A percentile compares a stretch with the other conserved stretches of the same genome.
Evolutionary conservation across 2,329 filamentous ascomycete genomes (phyloP).

Genomic region (Arthrobotrys conoides): DNA sequence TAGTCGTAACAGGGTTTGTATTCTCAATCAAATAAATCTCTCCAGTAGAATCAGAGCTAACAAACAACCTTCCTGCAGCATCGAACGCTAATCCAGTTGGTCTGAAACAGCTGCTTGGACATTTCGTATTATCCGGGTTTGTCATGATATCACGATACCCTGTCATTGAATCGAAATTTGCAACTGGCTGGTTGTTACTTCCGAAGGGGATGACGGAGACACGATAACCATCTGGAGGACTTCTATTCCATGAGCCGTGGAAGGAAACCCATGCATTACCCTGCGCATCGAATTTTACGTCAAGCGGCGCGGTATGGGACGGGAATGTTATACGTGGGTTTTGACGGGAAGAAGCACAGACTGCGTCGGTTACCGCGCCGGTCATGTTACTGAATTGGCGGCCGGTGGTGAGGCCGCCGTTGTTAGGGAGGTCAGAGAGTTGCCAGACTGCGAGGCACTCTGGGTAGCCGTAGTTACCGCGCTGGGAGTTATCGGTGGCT

Average conservation of each 20-base stretch:
- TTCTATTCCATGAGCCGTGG: conserved; percentile 77
- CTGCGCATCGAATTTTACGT: conserved; percentile 76
- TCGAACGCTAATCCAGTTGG: conserved; percentile 67
- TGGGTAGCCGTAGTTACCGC: conserved; percentile 78
- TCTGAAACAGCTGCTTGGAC: conserved; percentile 61
- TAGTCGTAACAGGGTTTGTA: conserved; percentile 46
- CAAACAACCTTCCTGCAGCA: conserved; percentile 72
- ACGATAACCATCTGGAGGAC: conserved; percentile 67
- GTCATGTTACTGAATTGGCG: conserved; percentile 70
- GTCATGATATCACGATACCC: conserved; percentile 64
- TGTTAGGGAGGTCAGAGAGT: conserved; percentile 69
- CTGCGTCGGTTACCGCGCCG: conserved; percentile 68
- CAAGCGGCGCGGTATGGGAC: conserved; percentile 79
- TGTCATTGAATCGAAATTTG: not conserved
- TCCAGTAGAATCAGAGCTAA: conserved; percentile 76
- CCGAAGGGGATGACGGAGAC: conserved; percentile 67
- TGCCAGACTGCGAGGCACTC: conserved; percentile 78
- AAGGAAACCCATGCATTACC: conserved; percentile 77
- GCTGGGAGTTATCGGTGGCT: conserved; percentile 69
- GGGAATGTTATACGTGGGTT: conserved; percentile 74
- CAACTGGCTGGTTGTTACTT: conserved; percentile 46
- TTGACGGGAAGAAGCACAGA: conserved; percentile 68
- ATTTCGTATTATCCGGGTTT: conserved; percentile 51
- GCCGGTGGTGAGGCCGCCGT: conserved; percentile 68
- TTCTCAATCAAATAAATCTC: conserved; percentile 74